These are phyloP conservation scores for Phyllosticta citriasiana DNA, from an alignment of 2,329 filamentous ascomycete species.

Conservation along the genomic window DNA sequence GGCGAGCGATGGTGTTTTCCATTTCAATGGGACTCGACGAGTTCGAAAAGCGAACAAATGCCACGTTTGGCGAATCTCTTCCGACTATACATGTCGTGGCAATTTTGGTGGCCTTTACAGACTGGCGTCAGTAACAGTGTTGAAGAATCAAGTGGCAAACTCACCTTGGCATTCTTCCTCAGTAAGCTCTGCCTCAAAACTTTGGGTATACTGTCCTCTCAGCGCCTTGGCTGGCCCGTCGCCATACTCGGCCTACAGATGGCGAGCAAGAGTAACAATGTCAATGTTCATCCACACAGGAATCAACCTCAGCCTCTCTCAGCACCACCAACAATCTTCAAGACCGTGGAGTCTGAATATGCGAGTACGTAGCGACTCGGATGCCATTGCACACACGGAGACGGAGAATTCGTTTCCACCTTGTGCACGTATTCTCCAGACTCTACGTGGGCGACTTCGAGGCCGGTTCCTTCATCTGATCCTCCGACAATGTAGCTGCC, in stretches of 20 bases:
- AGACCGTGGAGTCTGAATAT: conserved; percentile 55
- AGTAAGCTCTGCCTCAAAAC: background rate
- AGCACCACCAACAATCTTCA: conserved; percentile 55
- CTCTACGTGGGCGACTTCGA: conserved; percentile 64
- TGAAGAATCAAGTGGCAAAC: background rate
- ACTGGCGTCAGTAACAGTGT: background rate
- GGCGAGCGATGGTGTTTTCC: too few relatives aligned
- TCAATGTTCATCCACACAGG: background rate
- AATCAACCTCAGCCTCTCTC: conserved; percentile 11
- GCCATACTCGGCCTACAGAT: background rate
- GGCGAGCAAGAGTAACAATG: background rate
- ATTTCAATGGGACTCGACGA: too few relatives aligned
- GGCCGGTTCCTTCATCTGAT: conserved; percentile 59
- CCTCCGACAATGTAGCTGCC: conserved; percentile 65
- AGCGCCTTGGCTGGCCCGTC: too few relatives aligned
- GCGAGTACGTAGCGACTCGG: conserved; percentile 65
- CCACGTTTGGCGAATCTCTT: too few relatives aligned
- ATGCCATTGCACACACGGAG: conserved; percentile 64
- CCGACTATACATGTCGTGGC: too few relatives aligned
- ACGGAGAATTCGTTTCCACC: conserved; percentile 56
- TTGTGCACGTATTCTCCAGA: conserved; percentile 63
- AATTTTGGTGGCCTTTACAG: too few relatives aligned
- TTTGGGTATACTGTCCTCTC: background rate
- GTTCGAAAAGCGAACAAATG: too few relatives aligned
- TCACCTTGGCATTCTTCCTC: background rate